A percentile compares a stretch with the other conserved stretches of the same genome.
These are phyloP conservation scores for Phytophthora citrophthora DNA, from an alignment of 352 stramenopile species.

Conservation along the genomic window DNA sequence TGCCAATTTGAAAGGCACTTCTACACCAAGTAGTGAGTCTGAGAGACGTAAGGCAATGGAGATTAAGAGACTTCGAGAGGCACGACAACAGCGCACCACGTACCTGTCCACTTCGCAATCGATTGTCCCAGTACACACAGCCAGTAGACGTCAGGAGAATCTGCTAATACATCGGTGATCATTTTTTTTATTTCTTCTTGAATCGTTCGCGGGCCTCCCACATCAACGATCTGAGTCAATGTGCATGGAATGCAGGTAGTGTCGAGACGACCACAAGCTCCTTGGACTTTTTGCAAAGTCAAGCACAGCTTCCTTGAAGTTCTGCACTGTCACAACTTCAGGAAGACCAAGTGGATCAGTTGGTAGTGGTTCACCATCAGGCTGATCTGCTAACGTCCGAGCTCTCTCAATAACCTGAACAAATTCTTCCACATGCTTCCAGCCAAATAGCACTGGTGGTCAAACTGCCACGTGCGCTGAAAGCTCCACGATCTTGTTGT, in stretches of 20 bases:
- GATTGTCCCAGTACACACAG: conserved; percentile 43
- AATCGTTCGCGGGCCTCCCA: neutral
- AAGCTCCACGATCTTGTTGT: conserved; percentile 15
- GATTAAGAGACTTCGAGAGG: conserved; percentile 45
- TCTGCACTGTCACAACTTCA: conserved; percentile 21
- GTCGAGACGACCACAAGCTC: neutral
- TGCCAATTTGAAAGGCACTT: conserved; percentile 25
- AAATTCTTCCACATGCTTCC: conserved; percentile 19
- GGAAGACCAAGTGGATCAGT: conserved; percentile 15
- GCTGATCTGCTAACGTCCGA: conserved; percentile 1
- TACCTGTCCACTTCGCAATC: conserved; percentile 71
- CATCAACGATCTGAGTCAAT: conserved; percentile 13
- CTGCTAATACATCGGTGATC: neutral
- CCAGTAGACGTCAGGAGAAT: conserved; percentile 16
- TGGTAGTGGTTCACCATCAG: conserved; percentile 3
- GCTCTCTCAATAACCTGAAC: conserved; percentile 28
- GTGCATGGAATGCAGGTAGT: conserved; percentile 27
- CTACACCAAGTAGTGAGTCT: conserved; percentile 39
- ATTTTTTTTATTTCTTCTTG: no score
- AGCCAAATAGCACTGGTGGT: conserved; percentile 16
- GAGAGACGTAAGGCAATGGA: conserved; percentile 46
- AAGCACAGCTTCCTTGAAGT: conserved; percentile 30
- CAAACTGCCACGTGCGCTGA: neutral
- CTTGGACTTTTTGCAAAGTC: conserved; percentile 9
- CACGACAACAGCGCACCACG: conserved; percentile 41